Evolutionary conservation across 1,139 yeast genomes (phyloP), one percentile per base, ranked within the genome.

Genomic region (Magnusiomyces paraingens): DNA sequence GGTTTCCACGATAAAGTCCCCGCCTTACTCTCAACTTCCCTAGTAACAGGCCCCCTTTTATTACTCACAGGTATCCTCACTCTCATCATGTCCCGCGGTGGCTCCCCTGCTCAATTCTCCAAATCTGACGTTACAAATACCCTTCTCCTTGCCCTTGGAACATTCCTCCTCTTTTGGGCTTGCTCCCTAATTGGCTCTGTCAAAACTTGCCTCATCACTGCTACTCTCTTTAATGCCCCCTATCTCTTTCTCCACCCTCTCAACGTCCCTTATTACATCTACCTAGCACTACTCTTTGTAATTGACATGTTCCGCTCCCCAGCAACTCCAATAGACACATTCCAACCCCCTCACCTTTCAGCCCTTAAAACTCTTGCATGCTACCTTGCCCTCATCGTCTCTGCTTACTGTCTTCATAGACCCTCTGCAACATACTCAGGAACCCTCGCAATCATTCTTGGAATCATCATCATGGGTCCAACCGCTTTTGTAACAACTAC

Each of bases 41-140:
- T 64, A 55, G 64, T 64, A 12, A 53, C 64, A 2, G 68, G 69
- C 4, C 51, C 61, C 11, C 57, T 64, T 12, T 53, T 64, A 55
- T 35, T 63, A 12, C 48, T 61, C 38, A 58, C 64, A 2, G 68
- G 68, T 1, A 53, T 63, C 3, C 55, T 62, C 15, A 56, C 62
- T 15, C 54, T 62, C 41, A 58, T 64, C 15, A 66, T 61, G n/a
- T 51, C 55, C 21, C 45, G 52, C 18, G 43, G 52, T 11, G 43
- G 50, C 11, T 40, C 53, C 12, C 20, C 44, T 1, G 22, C 41
- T 0, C 20, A 22, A 15, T n/a, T 48, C 42, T 50, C 47, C 26
- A 47, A 50, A 26, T 6, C 43, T 10, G 57, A 55, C 21, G 50
- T 53, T 12, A 29, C 26, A 18, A 47, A 41, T 22, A 55, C 54